These are phyloP conservation scores for Puccinia triticina DNA, from an alignment of 1,284 basidiomycete genomes.

Conservation along the genomic window DNA sequence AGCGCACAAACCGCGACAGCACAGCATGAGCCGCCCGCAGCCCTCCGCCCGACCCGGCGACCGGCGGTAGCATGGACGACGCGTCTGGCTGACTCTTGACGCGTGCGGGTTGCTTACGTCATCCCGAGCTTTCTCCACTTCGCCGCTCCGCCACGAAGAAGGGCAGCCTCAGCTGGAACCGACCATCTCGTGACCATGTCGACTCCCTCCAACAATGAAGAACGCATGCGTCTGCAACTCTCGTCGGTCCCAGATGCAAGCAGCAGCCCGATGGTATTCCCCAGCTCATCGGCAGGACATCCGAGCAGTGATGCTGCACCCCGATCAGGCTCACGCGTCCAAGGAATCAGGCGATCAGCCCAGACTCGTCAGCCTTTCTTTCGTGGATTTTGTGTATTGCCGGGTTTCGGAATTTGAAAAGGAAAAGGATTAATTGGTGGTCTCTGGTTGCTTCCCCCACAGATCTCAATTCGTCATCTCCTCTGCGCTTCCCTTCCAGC, in stretches of 20 bases:
- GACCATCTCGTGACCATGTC: constrained; percentile 12
- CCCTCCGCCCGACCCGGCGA: too few species aligned
- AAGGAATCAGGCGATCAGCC: constrained; percentile 14
- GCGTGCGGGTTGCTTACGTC: too few species aligned
- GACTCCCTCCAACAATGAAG: constrained; percentile 28
- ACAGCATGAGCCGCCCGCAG: too few species aligned
- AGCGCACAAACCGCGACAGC: too few species aligned
- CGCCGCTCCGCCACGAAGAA: too few species aligned
- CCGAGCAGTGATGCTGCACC: constrained; percentile 36
- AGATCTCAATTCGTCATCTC: constrained; percentile 29
- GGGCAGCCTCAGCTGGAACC: too few species aligned
- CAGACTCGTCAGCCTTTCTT: constrained; percentile 8
- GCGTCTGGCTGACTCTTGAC: too few species aligned
- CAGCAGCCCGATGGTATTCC: constrained; percentile 48
- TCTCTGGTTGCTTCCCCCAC: background rate
- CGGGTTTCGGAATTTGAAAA: background rate
- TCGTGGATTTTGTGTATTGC: background rate
- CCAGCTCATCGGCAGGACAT: constrained; percentile 45
- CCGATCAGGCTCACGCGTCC: constrained; percentile 27
- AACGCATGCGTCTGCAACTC: constrained; percentile 8
- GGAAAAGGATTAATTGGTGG: background rate
- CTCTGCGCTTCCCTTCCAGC: constrained; percentile 44
- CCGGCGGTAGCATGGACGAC: too few species aligned
- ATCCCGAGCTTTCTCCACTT: too few species aligned
- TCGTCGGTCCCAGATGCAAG: constrained; percentile 20